phyloP scores from a whole-genome alignment of 2,329 filamentous ascomycete genomes.

The Fusarium continuum region DNA sequence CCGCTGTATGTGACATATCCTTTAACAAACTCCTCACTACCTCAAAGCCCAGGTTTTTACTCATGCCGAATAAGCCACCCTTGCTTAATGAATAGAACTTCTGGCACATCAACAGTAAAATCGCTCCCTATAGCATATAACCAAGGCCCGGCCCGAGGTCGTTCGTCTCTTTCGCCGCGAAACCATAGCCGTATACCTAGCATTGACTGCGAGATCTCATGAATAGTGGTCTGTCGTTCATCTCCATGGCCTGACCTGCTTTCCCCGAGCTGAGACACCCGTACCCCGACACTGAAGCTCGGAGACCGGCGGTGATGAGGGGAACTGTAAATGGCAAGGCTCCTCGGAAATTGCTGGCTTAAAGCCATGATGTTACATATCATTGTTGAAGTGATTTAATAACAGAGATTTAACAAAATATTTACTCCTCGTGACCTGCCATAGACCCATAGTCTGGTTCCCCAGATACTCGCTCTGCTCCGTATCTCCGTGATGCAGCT shows the following conservation, averaged over 20 bases:
- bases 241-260: slow-evolving; percentile 20
- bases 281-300: slow-evolving; percentile 35
- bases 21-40: neutral
- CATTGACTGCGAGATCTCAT: neutral
- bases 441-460: slow-evolving; percentile 4
- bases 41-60: neutral
- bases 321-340: slow-evolving; percentile 4
- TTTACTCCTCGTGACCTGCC: neutral
- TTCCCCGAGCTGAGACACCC: slow-evolving; percentile 35
- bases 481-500: slow-evolving; percentile 23
- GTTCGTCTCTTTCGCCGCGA: neutral
- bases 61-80: slow-evolving; percentile 6
- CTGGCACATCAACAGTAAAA: slow-evolving; percentile 8
- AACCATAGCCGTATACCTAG: neutral
- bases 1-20: slow-evolving; percentile 1
- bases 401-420: neutral
- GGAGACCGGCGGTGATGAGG: slow-evolving; percentile 38
- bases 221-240: slow-evolving; percentile 19
- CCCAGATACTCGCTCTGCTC: slow-evolving; percentile 11
- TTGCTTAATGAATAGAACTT: neutral
- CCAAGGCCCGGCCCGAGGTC: slow-evolving; percentile 2
- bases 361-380: slow-evolving; percentile 8
- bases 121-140: neutral
- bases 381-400: neutral
- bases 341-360: neutral